Percentiles rank a stretch among this genome's conserved stretches.
These are phyloP conservation scores for Lineolata rhizophorae DNA, from an alignment of 495 filamentous ascomycete species.

Conservation along the genomic window DNA sequence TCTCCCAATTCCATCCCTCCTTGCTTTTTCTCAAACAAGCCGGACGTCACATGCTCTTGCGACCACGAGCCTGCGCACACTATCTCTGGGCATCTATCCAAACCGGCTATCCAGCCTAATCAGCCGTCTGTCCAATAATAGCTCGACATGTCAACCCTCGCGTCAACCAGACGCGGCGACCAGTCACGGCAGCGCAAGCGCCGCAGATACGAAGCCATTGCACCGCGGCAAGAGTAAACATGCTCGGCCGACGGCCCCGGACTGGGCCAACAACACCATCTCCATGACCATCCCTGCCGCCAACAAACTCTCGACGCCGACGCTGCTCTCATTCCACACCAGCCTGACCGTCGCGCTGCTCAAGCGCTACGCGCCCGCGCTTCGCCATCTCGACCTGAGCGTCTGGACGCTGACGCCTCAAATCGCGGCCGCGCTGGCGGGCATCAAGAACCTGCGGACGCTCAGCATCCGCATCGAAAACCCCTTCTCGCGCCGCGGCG, in stretches of 20 bases:
- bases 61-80: slow-evolving; percentile 7
- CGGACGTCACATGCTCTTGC: slow-evolving; percentile 7
- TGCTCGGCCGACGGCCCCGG: not conserved
- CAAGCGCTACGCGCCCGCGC: slow-evolving; percentile 11
- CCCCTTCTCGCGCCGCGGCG: slow-evolving; percentile 1
- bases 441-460: slow-evolving; percentile 5
- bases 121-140: slow-evolving; percentile 1
- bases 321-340: slow-evolving; percentile 8
- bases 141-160: too few relatives aligned
- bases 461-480: slow-evolving; percentile 12
- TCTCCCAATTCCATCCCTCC: slow-evolving; percentile 8
- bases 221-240: not conserved
- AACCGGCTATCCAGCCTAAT: slow-evolving; percentile 6
- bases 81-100: slow-evolving; percentile 12
- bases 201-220: not conserved
- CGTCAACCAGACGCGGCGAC: too few relatives aligned
- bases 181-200: not conserved
- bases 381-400: slow-evolving; percentile 7
- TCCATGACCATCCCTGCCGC: slow-evolving; percentile 9
- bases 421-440: slow-evolving; percentile 8
- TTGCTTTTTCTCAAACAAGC: slow-evolving; percentile 10
- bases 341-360: slow-evolving; percentile 7
- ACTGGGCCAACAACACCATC: slow-evolving; percentile 6
- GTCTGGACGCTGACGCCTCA: slow-evolving; percentile 8
- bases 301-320: slow-evolving; percentile 1